phyloP scores from a whole-genome alignment of 83 land plant genomes.

The Larix sibirica region DNA sequence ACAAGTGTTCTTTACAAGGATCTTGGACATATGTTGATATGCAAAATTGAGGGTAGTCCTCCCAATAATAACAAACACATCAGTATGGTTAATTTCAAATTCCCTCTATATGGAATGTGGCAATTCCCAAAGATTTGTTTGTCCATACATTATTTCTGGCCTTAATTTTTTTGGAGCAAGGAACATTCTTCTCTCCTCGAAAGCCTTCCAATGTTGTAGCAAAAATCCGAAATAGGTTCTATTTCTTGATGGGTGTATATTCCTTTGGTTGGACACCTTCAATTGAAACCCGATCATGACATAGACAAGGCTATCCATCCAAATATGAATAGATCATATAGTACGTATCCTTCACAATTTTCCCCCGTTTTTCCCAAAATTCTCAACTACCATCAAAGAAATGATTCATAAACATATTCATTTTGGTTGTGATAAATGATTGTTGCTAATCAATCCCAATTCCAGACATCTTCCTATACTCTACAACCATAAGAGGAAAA shows the following conservation, averaged over 20 bases:
- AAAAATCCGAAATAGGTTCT: slow-evolving; percentile 46
- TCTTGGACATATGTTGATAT: slow-evolving; percentile 67
- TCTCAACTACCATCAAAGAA: slow-evolving; percentile 86
- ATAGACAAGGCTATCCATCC: slow-evolving; percentile 95
- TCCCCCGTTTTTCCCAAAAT: slow-evolving; percentile 58
- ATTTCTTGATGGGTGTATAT: slow-evolving; percentile 15
- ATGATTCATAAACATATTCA: slow-evolving; percentile 60
- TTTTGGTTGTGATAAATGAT: slow-evolving; percentile 64
- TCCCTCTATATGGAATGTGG: slow-evolving; percentile 94
- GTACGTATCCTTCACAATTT: slow-evolving; percentile 81
- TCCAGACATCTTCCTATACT: background rate
- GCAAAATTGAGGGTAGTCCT: slow-evolving; percentile 81
- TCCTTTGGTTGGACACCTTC: slow-evolving; percentile 63
- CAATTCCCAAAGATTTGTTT: slow-evolving; percentile 87
- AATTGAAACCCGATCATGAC: slow-evolving; percentile 88
- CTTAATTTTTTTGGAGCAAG: slow-evolving; percentile 87
- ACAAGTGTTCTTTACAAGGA: slow-evolving; percentile 78
- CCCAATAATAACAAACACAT: slow-evolving; percentile 69
- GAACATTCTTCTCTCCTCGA: slow-evolving; percentile 73
- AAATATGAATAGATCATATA: slow-evolving; percentile 83
- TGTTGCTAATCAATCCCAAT: slow-evolving; percentile 83
- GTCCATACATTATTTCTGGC: slow-evolving; percentile 96
- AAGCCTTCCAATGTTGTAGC: slow-evolving; percentile 48
- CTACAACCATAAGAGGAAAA: background rate
- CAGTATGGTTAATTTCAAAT: slow-evolving; percentile 78